phyloP scores from a whole-genome alignment of 2,329 filamentous ascomycete genomes.

The Trichophyton rubrum region DNA sequence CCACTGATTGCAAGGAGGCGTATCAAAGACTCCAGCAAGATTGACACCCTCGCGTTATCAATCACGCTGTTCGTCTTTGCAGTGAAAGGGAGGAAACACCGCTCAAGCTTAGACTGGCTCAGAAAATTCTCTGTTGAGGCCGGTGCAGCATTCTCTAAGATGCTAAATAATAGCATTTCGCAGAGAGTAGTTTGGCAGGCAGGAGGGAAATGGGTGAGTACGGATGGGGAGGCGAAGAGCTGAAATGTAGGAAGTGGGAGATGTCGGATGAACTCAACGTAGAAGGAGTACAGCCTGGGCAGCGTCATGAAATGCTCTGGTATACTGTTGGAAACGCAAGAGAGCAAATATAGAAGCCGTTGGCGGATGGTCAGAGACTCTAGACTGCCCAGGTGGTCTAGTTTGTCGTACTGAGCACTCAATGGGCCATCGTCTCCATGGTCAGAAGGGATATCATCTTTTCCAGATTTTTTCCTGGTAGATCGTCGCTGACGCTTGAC shows the following conservation, averaged over 20 bases:
- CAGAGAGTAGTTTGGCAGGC: slow-evolving; percentile 39
- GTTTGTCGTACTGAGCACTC: slow-evolving; percentile 11
- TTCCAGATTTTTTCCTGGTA: slow-evolving; percentile 11
- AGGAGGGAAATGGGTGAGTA: slow-evolving; percentile 29
- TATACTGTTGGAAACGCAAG: slow-evolving; percentile 25
- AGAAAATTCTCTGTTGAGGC: slow-evolving; percentile 33
- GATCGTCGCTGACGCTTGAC: slow-evolving; percentile 23
- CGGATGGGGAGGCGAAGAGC: slow-evolving; percentile 33
- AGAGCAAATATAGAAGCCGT: slow-evolving; percentile 34
- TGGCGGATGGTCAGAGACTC: slow-evolving; percentile 33
- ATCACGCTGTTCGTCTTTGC: slow-evolving; percentile 48
- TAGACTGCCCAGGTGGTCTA: slow-evolving; percentile 27
- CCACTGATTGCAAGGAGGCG: slow-evolving; percentile 37
- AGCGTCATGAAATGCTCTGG: slow-evolving; percentile 25
- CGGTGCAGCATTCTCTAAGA: slow-evolving; percentile 35
- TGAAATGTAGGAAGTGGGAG: slow-evolving; percentile 36
- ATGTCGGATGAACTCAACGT: slow-evolving; percentile 36
- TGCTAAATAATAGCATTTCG: slow-evolving; percentile 40
- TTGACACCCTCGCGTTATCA: slow-evolving; percentile 61
- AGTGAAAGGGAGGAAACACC: slow-evolving; percentile 53
- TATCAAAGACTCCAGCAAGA: slow-evolving; percentile 55
- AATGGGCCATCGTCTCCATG: slow-evolving; percentile 4
- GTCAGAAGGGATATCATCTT: not conserved
- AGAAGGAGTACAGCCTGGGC: slow-evolving; percentile 32
- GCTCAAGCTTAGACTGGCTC: slow-evolving; percentile 39